phyloP scores from a whole-genome alignment of 108 stramenopile genomes.

The Skeletonema potamos region DNA sequence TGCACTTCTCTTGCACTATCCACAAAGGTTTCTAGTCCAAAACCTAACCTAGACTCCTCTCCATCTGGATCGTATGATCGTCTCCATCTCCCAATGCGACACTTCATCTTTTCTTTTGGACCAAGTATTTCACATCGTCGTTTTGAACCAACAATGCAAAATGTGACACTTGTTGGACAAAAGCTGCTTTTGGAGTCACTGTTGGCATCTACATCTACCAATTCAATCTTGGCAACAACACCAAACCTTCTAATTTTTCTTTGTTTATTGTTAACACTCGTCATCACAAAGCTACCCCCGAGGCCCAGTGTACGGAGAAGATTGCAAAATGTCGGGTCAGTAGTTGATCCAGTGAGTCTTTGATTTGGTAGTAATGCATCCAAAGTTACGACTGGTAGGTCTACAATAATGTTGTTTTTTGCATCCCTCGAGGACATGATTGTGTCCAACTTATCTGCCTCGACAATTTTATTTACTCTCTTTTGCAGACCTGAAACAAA shows the following conservation, averaged over 20 bases:
- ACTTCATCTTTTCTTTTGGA: conserved; percentile 28
- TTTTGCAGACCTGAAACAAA: conserved; percentile 26
- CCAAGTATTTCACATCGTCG: conserved; percentile 31
- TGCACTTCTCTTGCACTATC: conserved; percentile 10
- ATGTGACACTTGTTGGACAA: conserved; percentile 62
- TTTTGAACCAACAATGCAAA: conserved; percentile 47
- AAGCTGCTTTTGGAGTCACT: conserved; percentile 10
- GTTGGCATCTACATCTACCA: conserved; percentile 43
- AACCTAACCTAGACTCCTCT: conserved; percentile 62
- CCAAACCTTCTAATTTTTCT: conserved; percentile 56
- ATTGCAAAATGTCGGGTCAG: conserved; percentile 59
- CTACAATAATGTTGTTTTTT: conserved; percentile 8
- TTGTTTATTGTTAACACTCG: conserved; percentile 41
- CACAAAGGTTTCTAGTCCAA: conserved; percentile 63
- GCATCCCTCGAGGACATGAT: not conserved
- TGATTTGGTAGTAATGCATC: conserved; percentile 64
- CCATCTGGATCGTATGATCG: conserved; percentile 67
- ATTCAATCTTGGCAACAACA: conserved; percentile 45
- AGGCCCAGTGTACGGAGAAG: conserved; percentile 50
- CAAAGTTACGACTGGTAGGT: conserved; percentile 54
- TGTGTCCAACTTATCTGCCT: conserved; percentile 19
- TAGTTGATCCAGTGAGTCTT: conserved; percentile 50
- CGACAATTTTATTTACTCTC: conserved; percentile 4
- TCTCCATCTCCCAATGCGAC: conserved; percentile 66
- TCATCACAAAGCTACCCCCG: conserved; percentile 66